Evolutionary conservation across 2,329 filamentous ascomycete genomes (phyloP), one percentile per base, ranked within the genome.

Genomic region (Zymoseptoria pseudotritici): DNA sequence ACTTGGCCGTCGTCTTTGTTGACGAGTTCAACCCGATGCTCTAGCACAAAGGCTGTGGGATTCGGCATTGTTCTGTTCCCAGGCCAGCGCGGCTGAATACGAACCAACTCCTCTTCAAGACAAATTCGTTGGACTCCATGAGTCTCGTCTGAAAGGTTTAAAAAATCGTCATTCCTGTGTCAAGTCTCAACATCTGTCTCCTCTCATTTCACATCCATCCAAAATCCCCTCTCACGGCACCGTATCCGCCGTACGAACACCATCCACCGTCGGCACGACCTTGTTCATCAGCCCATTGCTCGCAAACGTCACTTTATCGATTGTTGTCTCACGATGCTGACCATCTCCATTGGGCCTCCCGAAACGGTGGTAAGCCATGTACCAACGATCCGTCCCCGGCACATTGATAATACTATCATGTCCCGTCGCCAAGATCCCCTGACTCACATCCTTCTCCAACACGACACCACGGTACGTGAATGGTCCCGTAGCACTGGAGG

Each of bases 351-450:
- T 67, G 0, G 79, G 78, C 29, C 80, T 80, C 3, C 66, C 70
- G 58, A 81, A 80, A 1, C 79, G 74, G 61, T 81, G 79, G 54
- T 81, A 81, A 0, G 73, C 78, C 31, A 81, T 80, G 59, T 78
- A 79, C 79, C 79, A 81, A 22, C 79, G 72, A 61, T 81, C 78
- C 0, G 77, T 79, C 0, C 74, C 75, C 0, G 78, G 78, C 1
- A 80, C 73, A 50, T 79, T 78, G 19, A 80, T 63, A 2, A 80
- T 73, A 0, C 77, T 79, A 64, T 76, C 74, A 60, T 79, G 77
- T 0, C 78, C 79, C 0, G 78, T 79, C 0, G 70, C 78, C 5
- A 80, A 66, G n/a, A 81, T 79, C 0, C 76, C 77, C 56, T 74
- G 67, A 0, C 69, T 67, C 0, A 63, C 58, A 50, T 79, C 72